These are phyloP conservation scores for Pichia sp. DNA, from an alignment of 1,139 yeast species.

Conservation along the genomic window DNA sequence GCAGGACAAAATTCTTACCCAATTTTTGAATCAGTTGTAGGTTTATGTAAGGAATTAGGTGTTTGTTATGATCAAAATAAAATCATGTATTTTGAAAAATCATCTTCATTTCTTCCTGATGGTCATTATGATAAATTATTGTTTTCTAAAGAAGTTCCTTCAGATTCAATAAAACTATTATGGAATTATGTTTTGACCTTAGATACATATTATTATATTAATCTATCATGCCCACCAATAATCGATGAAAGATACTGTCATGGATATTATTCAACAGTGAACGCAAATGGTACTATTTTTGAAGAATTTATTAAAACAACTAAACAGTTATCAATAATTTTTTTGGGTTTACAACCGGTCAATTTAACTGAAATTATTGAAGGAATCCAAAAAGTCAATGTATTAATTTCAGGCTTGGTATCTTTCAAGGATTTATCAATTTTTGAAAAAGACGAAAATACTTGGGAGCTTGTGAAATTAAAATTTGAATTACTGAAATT, in stretches of 20 bases:
- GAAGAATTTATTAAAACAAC: not conserved
- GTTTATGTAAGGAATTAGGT: conserved; percentile 10
- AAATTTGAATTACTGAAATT: conserved; percentile 9
- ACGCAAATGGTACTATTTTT: not conserved
- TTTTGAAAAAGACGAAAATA: conserved; percentile 6
- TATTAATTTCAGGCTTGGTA: conserved; percentile 1
- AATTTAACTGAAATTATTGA: conserved; percentile 6
- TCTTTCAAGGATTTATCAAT: conserved; percentile 3
- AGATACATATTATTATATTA: conserved; percentile 9
- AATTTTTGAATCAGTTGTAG: conserved; percentile 11
- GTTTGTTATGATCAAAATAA: conserved; percentile 9
- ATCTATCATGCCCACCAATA: conserved; percentile 3
- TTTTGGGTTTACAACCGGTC: not conserved
- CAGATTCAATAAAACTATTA: conserved; percentile 6
- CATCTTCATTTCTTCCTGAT: not conserved
- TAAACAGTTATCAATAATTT: conserved; percentile 2
- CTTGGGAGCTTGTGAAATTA: conserved; percentile 7
- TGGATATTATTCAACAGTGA: conserved; percentile 7
- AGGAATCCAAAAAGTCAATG: not conserved
- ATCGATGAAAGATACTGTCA: conserved; percentile 13
- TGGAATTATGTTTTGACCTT: conserved; percentile 16
- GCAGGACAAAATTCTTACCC: conserved; percentile 12
- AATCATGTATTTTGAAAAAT: conserved; percentile 2
- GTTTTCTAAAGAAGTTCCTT: conserved; percentile 9
- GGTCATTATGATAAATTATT: not conserved